These are phyloP conservation scores for Phytophthora vignae DNA, from an alignment of 352 stramenopile genomes.

Conservation along the genomic window DNA sequence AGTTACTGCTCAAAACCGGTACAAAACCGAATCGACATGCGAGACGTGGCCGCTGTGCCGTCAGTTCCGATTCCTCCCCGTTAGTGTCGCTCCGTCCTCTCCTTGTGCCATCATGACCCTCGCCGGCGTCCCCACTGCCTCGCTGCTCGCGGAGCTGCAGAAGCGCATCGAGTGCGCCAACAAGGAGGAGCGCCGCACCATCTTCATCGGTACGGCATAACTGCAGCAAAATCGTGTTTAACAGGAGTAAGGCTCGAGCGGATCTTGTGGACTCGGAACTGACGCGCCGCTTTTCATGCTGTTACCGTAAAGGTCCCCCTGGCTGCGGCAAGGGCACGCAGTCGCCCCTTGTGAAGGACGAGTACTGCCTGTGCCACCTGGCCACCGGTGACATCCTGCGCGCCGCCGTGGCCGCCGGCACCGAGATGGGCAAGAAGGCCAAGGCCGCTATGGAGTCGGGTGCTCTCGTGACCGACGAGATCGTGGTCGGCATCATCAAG, in stretches of 20 bases:
- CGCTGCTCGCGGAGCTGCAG: constrained; percentile 92
- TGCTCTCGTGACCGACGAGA: constrained; percentile 96
- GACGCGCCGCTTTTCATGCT: constrained; percentile 5
- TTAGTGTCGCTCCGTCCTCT: not conserved
- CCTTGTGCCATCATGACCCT: constrained; percentile 53
- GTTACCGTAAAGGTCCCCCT: constrained; percentile 69
- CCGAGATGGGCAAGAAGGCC: constrained; percentile 98
- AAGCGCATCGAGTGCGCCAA: constrained; percentile 91
- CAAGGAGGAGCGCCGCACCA: constrained; percentile 95
- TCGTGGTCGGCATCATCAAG: constrained; percentile 99
- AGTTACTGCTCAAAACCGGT: not conserved
- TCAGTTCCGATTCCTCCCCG: constrained; percentile 41
- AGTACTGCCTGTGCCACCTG: constrained; percentile 98
- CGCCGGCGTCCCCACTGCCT: constrained; percentile 82
- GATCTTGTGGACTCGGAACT: not conserved
- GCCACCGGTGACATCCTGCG: constrained; percentile 99
- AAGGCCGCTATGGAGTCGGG: constrained; percentile 98
- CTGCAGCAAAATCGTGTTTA: not conserved
- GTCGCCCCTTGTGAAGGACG: constrained; percentile 96
- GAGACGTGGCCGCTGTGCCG: constrained; percentile 27
- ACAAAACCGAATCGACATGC: not conserved
- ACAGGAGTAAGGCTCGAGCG: not conserved
- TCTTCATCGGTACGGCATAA: constrained; percentile 91
- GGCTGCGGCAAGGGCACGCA: constrained; percentile 99
- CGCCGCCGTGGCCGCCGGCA: constrained; percentile 95